phyloP scores from a whole-genome alignment of 75 land plant species.

The Ceratopteris richardii region DNA sequence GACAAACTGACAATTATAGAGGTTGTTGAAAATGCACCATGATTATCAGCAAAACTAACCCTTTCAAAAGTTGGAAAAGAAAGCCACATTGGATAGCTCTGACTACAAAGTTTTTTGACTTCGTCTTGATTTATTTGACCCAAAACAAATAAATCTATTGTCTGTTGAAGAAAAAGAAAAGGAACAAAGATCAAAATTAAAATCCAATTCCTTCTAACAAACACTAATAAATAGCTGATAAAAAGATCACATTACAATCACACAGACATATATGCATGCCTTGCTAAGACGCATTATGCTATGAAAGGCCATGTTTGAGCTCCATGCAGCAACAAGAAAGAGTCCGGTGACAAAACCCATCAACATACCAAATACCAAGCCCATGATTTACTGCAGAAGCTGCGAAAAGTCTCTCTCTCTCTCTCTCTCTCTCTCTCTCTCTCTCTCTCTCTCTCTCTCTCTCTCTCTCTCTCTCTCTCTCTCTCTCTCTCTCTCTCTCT shows the following conservation, averaged over 20 bases:
- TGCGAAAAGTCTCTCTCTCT: too few relatives aligned
- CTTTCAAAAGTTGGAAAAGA: slow-evolving; percentile 78
- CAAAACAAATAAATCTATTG: slow-evolving; percentile 50
- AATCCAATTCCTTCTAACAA: not conserved
- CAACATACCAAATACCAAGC: not conserved
- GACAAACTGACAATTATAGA: too few relatives aligned
- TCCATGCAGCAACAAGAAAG: slow-evolving; percentile 7
- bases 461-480: too few relatives aligned
- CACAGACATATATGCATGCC: slow-evolving; percentile 5
- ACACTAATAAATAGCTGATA: not conserved
- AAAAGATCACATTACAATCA: too few relatives aligned
- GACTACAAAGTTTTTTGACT: slow-evolving; percentile 62
- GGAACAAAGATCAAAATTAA: not conserved
- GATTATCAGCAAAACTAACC: slow-evolving; percentile 42
- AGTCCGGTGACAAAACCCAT: slow-evolving; percentile 2
- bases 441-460: too few relatives aligned
- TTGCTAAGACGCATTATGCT: not conserved
- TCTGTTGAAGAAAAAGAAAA: slow-evolving; percentile 21
- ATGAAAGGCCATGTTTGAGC: not conserved
- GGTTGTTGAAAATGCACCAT: too few relatives aligned
- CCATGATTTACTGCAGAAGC: slow-evolving; percentile 6
- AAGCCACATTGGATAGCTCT: slow-evolving; percentile 69
- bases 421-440: too few relatives aligned
- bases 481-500: too few relatives aligned
- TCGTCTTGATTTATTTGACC: slow-evolving; percentile 57